phyloP scores from a whole-genome alignment of 2,329 filamentous ascomycete species.

The Aspergillus glaucus region DNA sequence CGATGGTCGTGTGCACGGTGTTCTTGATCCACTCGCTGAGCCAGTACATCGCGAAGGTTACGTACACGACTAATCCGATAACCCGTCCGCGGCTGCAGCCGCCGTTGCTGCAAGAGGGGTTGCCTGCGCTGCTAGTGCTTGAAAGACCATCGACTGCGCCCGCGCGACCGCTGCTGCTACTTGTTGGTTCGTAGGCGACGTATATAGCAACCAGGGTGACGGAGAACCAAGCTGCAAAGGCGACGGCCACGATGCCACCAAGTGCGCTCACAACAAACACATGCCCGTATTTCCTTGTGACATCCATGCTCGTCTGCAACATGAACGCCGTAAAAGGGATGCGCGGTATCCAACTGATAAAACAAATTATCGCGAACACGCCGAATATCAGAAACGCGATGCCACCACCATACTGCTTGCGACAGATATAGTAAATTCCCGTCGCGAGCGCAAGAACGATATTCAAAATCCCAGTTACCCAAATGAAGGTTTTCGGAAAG shows the following conservation, averaged over 20 bases:
- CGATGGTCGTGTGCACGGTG: conserved; percentile 79
- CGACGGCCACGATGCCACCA: conserved; percentile 69
- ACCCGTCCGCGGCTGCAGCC: conserved; percentile 70
- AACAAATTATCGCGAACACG: conserved; percentile 73
- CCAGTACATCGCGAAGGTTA: conserved; percentile 92
- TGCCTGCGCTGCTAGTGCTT: conserved; percentile 18
- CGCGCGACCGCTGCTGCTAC: conserved; percentile 12
- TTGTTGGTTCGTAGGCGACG: conserved; percentile 66
- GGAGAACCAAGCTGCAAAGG: conserved; percentile 77
- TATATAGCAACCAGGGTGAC: conserved; percentile 84
- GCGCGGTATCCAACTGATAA: conserved; percentile 80
- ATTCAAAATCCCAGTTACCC: conserved; percentile 84
- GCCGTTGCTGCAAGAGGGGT: conserved; percentile 52
- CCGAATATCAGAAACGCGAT: conserved; percentile 81
- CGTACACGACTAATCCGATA: conserved; percentile 76
- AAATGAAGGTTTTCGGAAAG: conserved; percentile 87
- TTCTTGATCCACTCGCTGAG: conserved; percentile 91
- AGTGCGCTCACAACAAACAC: conserved; percentile 81
- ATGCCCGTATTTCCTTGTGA: conserved; percentile 76
- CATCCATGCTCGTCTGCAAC: conserved; percentile 78
- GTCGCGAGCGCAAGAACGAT: conserved; percentile 78
- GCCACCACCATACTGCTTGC: conserved; percentile 72
- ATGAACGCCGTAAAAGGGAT: conserved; percentile 90
- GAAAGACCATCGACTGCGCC: not conserved
- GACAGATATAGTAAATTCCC: conserved; percentile 75